Percentiles rank a stretch among this genome's conserved stretches.
These are phyloP conservation scores for Geoglossum cookeanum DNA, from an alignment of 2,329 filamentous ascomycete species.

Conservation along the genomic window DNA sequence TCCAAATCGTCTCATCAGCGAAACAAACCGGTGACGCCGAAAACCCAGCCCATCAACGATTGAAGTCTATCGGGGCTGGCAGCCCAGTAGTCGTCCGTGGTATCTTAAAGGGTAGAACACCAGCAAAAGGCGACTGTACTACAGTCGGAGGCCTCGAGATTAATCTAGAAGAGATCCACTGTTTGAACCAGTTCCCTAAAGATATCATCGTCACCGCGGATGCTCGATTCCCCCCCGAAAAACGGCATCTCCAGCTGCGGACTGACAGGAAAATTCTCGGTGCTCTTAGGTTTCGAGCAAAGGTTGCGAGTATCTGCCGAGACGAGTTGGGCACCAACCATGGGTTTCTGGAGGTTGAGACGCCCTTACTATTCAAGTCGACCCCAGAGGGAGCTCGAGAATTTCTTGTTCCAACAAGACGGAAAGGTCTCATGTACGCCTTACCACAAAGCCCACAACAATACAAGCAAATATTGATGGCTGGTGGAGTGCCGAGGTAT, in stretches of 20 bases:
- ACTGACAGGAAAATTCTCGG: conserved; percentile 48
- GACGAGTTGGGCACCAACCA: conserved; percentile 32
- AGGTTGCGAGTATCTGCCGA: conserved; percentile 34
- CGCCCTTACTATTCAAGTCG: conserved; percentile 88
- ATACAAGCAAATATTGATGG: conserved; percentile 97
- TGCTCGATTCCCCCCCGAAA: conserved; percentile 52
- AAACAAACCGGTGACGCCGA: conserved; percentile 12
- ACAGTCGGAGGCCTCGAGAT: conserved; percentile 23
- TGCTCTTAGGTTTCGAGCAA: conserved; percentile 51
- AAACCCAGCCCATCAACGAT: conserved; percentile 14
- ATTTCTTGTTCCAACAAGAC: conserved; percentile 77
- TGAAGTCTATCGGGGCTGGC: conserved; percentile 28
- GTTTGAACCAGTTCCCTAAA: conserved; percentile 53
- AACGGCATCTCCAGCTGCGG: conserved; percentile 70
- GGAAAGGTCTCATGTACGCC: conserved; percentile 62
- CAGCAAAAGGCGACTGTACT: conserved; percentile 15
- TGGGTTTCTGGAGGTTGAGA: conserved; percentile 66
- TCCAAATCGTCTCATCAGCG: conserved; percentile 31
- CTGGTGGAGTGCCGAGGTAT: conserved; percentile 63
- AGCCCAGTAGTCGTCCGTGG: conserved; percentile 37
- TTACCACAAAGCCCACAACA: conserved; percentile 93
- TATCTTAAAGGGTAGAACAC: conserved; percentile 24
- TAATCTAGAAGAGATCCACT: conserved; percentile 39
- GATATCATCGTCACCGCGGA: conserved; percentile 60
- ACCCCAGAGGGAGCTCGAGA: conserved; percentile 90